Percentiles rank a stretch among this genome's conserved stretches.
Conservation (phyloP, 352 stramenopile genomes). For the Phytophthora quininea region DNA sequence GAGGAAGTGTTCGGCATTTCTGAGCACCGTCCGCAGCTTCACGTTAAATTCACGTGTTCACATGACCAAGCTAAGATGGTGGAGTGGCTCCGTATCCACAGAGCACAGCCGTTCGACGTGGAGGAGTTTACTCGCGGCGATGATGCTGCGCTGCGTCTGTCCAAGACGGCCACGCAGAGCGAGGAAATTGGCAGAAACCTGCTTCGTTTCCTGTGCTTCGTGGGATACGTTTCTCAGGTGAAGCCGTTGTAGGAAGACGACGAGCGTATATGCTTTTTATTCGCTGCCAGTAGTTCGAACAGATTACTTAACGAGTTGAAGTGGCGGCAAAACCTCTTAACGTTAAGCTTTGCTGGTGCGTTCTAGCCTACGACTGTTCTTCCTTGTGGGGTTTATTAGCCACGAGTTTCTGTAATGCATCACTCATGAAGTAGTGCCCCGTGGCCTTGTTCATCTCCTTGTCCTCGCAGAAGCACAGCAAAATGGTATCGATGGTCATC, state of each 20-base stretch:
- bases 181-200: conserved; percentile 45
- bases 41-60: conserved; percentile 61
- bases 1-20: conserved; percentile 40
- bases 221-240: conserved; percentile 51
- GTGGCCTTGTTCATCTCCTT: conserved; percentile 70
- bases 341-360: too few relatives aligned
- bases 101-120: conserved; percentile 26
- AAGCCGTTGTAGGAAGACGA: conserved; percentile 22
- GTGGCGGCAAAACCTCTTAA: too few relatives aligned
- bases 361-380: background rate
- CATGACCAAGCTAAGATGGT: conserved; percentile 48
- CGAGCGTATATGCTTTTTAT: background rate
- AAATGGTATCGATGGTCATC: conserved; percentile 95
- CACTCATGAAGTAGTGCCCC: conserved; percentile 82
- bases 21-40: conserved; percentile 34
- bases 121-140: conserved; percentile 26
- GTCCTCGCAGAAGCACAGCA: conserved; percentile 97
- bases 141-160: background rate
- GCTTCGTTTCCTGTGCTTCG: conserved; percentile 56
- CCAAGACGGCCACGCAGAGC: conserved; percentile 9
- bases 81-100: conserved; percentile 54
- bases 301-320: too few relatives aligned
- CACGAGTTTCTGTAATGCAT: conserved; percentile 73
- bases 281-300: too few relatives aligned
- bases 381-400: conserved; percentile 49